phyloP scores from a whole-genome alignment of 148 eudicot species.

The Rhododendron griersonianum region DNA sequence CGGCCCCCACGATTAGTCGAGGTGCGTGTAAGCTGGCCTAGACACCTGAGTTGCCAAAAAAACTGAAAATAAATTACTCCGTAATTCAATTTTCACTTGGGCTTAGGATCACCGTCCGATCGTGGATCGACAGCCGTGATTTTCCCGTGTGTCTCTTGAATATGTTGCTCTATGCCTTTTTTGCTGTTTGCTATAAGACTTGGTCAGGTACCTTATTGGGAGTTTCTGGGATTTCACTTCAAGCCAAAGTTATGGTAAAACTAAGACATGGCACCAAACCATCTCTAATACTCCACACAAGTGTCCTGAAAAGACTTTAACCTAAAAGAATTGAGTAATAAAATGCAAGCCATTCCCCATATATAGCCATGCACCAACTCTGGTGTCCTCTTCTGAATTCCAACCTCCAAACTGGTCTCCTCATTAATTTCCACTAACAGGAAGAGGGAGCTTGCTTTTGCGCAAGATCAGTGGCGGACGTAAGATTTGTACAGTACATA shows the following conservation, averaged over 20 bases:
- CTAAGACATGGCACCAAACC: conserved; percentile 18
- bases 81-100: background rate
- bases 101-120: background rate
- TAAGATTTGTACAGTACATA: background rate
- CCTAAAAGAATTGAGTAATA: background rate
- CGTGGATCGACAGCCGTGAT: background rate
- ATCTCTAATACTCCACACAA: conserved; percentile 8
- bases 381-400: background rate
- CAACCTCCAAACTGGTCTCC: background rate
- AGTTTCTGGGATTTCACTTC: conserved; percentile 10
- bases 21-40: accelerated
- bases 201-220: background rate
- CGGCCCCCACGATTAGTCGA: background rate
- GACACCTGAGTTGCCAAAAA: background rate
- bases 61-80: no score
- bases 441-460: background rate
- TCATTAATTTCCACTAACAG: background rate
- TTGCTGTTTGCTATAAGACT: background rate
- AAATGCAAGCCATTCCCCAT: background rate
- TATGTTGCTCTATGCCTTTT: background rate
- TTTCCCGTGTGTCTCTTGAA: background rate
- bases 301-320: background rate
- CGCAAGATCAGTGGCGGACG: background rate
- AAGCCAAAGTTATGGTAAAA: conserved; percentile 14
- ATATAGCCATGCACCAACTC: background rate